Percentiles rank a stretch among this genome's conserved stretches.
Evolutionary conservation across 805 yeast species (phyloP).

Genomic region (Candida vartiovaarae): DNA sequence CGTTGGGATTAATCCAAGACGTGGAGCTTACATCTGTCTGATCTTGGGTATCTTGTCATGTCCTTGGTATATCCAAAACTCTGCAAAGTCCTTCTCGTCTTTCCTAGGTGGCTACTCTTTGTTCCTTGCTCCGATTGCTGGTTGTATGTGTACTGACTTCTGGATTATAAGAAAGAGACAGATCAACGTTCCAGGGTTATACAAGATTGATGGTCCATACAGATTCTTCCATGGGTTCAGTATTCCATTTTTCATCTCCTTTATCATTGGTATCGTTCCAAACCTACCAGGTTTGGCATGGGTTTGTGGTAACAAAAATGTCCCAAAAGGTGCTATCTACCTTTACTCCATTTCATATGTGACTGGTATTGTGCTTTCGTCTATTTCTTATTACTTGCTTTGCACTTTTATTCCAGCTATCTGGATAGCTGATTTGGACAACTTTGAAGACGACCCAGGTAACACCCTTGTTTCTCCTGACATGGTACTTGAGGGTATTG

Average conservation of each 20-base stretch:
- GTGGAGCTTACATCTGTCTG: conserved; percentile 65
- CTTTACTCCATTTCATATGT: conserved; percentile 46
- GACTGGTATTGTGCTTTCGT: conserved; percentile 52
- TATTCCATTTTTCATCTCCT: conserved; percentile 77
- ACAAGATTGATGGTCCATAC: conserved; percentile 36
- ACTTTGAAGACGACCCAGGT: conserved; percentile 17
- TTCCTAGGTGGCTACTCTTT: conserved; percentile 73
- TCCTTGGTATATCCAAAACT: conserved; percentile 60
- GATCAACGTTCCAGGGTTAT: conserved; percentile 55
- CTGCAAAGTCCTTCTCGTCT: conserved; percentile 61
- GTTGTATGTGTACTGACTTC: conserved; percentile 52
- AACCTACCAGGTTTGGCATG: conserved; percentile 33
- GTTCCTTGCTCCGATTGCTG: conserved; percentile 74
- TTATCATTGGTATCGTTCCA: conserved; percentile 30
- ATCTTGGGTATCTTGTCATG: conserved; percentile 58
- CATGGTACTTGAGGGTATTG: conserved; percentile 12
- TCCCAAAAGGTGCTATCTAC: conserved; percentile 68
- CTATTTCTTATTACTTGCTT: conserved; percentile 39
- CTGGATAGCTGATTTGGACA: conserved; percentile 20
- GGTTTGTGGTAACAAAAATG: conserved; percentile 54
- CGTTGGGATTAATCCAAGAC: conserved; percentile 49
- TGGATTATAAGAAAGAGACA: conserved; percentile 65
- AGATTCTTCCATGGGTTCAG: conserved; percentile 65
- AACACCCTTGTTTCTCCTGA: conserved; percentile 13
- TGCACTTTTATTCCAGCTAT: conserved; percentile 37